Conservation (phyloP, 2,329 filamentous ascomycete genomes). For the Allantophomopsis lycopodina region DNA sequence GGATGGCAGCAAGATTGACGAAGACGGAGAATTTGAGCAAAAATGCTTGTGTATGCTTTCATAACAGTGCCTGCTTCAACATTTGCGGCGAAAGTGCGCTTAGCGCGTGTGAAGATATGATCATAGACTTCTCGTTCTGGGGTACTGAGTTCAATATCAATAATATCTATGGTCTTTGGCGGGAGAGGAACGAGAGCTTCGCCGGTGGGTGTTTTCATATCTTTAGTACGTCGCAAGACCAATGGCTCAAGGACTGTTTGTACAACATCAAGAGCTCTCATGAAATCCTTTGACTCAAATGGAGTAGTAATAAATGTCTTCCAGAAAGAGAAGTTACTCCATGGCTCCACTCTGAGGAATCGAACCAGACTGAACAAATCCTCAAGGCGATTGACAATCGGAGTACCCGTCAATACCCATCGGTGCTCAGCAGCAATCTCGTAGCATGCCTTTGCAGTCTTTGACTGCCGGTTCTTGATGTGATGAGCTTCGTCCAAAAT, state of each 20-base stretch:
- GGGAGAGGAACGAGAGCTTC: slow-evolving; percentile 72
- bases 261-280: slow-evolving; percentile 87
- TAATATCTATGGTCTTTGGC: slow-evolving; percentile 67
- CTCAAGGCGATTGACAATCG: slow-evolving; percentile 90
- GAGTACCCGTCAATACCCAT: slow-evolving; percentile 90
- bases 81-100: slow-evolving; percentile 72
- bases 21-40: slow-evolving; percentile 86
- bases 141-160: slow-evolving; percentile 73
- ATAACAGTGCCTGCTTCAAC: slow-evolving; percentile 84
- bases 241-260: slow-evolving; percentile 92
- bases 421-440: slow-evolving; percentile 74
- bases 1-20: slow-evolving; percentile 94
- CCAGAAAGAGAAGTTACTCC: slow-evolving; percentile 99
- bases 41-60: slow-evolving; percentile 94
- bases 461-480: slow-evolving; percentile 83
- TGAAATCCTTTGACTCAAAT: slow-evolving; percentile 90
- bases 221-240: slow-evolving; percentile 90
- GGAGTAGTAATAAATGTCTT: slow-evolving; percentile 96
- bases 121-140: slow-evolving; percentile 86
- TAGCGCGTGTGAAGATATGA: slow-evolving; percentile 72
- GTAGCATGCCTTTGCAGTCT: slow-evolving; percentile 91
- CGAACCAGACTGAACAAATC: slow-evolving; percentile 88
- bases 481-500: slow-evolving; percentile 92
- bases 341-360: slow-evolving; percentile 89
- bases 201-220: slow-evolving; percentile 92